Conservation (phyloP, 2,329 filamentous ascomycete genomes). For the Alternaria arbusti region DNA sequence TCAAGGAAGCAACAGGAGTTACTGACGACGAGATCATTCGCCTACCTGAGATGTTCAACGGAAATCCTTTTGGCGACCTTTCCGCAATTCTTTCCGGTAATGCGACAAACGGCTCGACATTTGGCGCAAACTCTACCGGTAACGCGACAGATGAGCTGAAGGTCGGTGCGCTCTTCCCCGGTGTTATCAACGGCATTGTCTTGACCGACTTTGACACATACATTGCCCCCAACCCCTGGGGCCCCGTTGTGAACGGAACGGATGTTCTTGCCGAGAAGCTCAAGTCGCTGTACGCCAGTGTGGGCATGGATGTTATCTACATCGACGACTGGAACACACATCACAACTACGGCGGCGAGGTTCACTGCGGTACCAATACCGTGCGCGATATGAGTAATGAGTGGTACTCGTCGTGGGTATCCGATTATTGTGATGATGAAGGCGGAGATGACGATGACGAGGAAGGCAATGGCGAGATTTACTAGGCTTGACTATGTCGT, state of each 20-base stretch:
- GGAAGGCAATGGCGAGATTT: background rate
- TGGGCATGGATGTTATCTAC: constrained; percentile 3
- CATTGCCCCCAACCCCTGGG: background rate
- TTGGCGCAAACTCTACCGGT: background rate
- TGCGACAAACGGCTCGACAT: background rate
- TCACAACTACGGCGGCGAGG: constrained; percentile 8
- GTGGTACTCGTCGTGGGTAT: background rate
- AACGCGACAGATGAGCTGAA: background rate
- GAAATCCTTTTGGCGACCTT: background rate
- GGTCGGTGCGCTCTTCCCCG: background rate
- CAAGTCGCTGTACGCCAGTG: constrained; percentile 1
- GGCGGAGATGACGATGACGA: background rate
- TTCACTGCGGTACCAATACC: constrained; percentile 15
- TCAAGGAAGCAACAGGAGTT: constrained; percentile 11
- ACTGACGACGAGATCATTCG: constrained; percentile 8
- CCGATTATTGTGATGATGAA: background rate
- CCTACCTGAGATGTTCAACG: background rate
- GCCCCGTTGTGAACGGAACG: background rate
- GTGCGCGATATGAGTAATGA: constrained; percentile 1
- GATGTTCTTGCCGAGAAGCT: background rate
- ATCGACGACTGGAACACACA: constrained; percentile 14
- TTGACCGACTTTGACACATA: background rate
- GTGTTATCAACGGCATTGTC: background rate
- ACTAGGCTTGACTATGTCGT: background rate
- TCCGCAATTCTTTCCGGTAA: background rate